These are phyloP conservation scores for Carex arenaria DNA, from an alignment of 202 grass and related monocot genomes.

Conservation along the genomic window DNA sequence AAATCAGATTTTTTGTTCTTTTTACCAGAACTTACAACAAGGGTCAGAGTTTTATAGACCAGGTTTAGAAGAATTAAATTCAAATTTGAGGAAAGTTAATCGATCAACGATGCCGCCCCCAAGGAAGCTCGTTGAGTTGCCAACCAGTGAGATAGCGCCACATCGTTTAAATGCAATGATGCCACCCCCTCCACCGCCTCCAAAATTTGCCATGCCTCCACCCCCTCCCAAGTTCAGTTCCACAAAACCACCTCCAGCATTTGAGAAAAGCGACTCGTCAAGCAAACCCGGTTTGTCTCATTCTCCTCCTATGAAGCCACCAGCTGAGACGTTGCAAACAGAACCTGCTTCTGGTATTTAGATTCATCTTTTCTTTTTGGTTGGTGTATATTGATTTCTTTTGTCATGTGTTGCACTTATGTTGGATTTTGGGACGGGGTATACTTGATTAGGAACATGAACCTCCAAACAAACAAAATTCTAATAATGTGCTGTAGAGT, in stretches of 20 bases:
- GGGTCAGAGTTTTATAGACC: conserved; percentile 89
- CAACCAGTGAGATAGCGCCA: conserved; percentile 31
- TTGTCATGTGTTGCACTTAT: neutral
- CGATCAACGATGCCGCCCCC: conserved; percentile 32
- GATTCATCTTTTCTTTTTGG: neutral
- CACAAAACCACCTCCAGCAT: conserved; percentile 16
- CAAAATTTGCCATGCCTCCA: conserved; percentile 12
- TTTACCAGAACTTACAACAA: conserved; percentile 96
- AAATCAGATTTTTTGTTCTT: conserved; percentile 44
- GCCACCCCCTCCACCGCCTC: conserved; percentile 7
- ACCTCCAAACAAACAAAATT: neutral
- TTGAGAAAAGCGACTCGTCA: conserved; percentile 20
- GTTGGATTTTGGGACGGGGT: neutral
- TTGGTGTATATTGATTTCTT: neutral
- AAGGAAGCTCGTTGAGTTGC: conserved; percentile 41
- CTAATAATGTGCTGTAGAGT: neutral
- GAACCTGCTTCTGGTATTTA: conserved; percentile 49
- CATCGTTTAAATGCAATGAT: conserved; percentile 24
- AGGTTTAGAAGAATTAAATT: conserved; percentile 51
- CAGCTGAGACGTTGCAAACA: conserved; percentile 25
- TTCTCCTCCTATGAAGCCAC: conserved; percentile 18
- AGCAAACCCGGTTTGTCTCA: conserved; percentile 28
- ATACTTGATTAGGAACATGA: neutral
- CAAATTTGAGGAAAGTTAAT: conserved; percentile 28
- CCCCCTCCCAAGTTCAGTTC: conserved; percentile 53